Base-by-base conservation (phyloP, 768 basidiomycete genomes). In the Lactarius tabidus region DNA sequence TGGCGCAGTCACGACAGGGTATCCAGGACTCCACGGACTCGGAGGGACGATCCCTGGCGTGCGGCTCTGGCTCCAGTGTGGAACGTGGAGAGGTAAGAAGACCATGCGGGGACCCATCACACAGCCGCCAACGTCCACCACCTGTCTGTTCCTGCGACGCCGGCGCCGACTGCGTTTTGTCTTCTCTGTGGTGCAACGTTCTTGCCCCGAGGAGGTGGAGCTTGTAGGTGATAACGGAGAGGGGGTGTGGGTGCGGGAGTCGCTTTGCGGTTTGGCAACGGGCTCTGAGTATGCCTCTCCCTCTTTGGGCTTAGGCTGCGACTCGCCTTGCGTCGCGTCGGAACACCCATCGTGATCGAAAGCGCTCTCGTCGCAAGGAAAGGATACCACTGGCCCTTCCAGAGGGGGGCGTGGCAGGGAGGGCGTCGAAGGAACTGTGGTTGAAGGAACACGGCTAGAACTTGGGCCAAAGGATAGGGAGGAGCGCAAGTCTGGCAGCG, bases 101-200 rank as follows among this genome's bases (percentile, higher is more conserved):
- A 61, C 43, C 41, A 17, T 35, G 35, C 64, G 64, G 2, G 64
- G 64, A 4, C 59, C 64, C 55, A 57, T 65, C 15, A 57, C 29
- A n/a, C 20, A 38, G 1, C 36, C 59, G 1, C 3, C 33, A 10
- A 29, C 31, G 2, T 38, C 54, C 5, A 3, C 5, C 17, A 18
- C 2, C 5, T 2, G 26, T 15, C 41, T 48, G 28, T 31, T 18
- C 35, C 31, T 45, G 29, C 23, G 20, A 17, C 59, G 59, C 15
- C 28, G 56, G 3, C 59, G 41, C 4, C 64, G 59, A 3, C 35
- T 28, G 39, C 54, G 39, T 18, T 38, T 20, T 4, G 31, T 54
- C 39, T 23, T 41, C 29, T 31, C 33, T 4, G 8, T n/a, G n/a
- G 4, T 64, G 52, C n/a, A n/a, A n/a, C 43, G 14, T 45, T 23